Conservation (phyloP, 768 basidiomycete genomes). For the Mycena kentingensis region DNA sequence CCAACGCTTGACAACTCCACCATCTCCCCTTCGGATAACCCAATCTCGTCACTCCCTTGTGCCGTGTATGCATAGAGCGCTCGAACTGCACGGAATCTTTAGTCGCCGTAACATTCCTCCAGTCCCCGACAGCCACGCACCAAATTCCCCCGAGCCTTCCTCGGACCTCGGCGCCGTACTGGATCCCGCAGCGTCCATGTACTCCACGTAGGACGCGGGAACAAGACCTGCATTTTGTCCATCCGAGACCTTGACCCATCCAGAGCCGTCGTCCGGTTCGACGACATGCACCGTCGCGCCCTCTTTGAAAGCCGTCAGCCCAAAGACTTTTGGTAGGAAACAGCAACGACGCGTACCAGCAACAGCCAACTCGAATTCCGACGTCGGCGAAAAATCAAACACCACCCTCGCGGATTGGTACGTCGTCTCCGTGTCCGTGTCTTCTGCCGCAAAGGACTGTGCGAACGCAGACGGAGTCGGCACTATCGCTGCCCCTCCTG, state of each 20-base stretch:
- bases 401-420: constrained; percentile 60
- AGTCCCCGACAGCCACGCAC: constrained; percentile 38
- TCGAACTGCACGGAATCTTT: constrained; percentile 54
- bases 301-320: too few species aligned
- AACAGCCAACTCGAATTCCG: constrained; percentile 74
- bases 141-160: constrained; percentile 48
- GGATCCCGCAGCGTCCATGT: constrained; percentile 28
- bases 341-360: constrained; percentile 45
- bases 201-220: constrained; percentile 72
- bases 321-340: too few species aligned
- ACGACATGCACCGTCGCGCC: constrained; percentile 64
- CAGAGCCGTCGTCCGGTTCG: constrained; percentile 83
- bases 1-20: constrained; percentile 71
- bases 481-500: constrained; percentile 9
- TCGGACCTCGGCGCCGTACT: constrained; percentile 20
- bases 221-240: constrained; percentile 64
- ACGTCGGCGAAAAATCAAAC: constrained; percentile 75
- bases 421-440: constrained; percentile 42
- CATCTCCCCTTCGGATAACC: constrained; percentile 58
- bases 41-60: constrained; percentile 71
- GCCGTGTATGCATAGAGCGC: constrained; percentile 81
- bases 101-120: constrained; percentile 11
- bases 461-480: constrained; percentile 63
- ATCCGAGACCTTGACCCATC: constrained; percentile 79
- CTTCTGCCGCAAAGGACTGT: constrained; percentile 39